These are phyloP conservation scores for Salix viminalis DNA, from an alignment of 345 rosid genomes.

Conservation along the genomic window DNA sequence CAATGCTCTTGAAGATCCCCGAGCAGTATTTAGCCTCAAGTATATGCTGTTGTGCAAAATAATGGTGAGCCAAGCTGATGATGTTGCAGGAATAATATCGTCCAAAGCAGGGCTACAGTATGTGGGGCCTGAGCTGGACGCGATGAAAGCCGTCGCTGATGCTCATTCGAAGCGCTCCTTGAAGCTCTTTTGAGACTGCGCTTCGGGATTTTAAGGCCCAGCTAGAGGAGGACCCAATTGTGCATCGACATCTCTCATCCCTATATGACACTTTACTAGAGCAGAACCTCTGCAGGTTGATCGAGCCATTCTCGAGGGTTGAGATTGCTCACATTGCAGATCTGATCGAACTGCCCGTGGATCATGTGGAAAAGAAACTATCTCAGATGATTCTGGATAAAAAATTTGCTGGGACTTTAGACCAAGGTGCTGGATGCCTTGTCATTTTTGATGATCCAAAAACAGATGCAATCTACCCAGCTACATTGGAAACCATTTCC, in stretches of 20 bases:
- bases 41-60: constrained; percentile 93
- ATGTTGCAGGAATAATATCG: constrained; percentile 81
- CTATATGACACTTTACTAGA: constrained; percentile 85
- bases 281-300: constrained; percentile 84
- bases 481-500: constrained; percentile 81
- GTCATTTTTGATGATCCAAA: constrained; percentile 84
- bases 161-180: constrained; percentile 84
- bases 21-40: constrained; percentile 86
- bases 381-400: constrained; percentile 96
- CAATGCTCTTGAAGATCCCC: constrained; percentile 81
- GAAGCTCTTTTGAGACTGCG: constrained; percentile 79
- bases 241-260: constrained; percentile 90
- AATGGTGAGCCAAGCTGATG: constrained; percentile 97
- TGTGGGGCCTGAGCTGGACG: constrained; percentile 84
- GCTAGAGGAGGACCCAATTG: constrained; percentile 92
- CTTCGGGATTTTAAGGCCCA: constrained; percentile 73
- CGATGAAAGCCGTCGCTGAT: constrained; percentile 98
- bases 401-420: constrained; percentile 93
- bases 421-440: constrained; percentile 96
- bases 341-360: constrained; percentile 62
- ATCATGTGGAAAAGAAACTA: constrained; percentile 88
- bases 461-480: constrained; percentile 81
- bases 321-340: constrained; percentile 85
- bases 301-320: constrained; percentile 90
- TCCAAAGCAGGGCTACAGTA: constrained; percentile 91